These are phyloP conservation scores for Serendipita indica DNA, from an alignment of 768 basidiomycete species.

Conservation along the genomic window DNA sequence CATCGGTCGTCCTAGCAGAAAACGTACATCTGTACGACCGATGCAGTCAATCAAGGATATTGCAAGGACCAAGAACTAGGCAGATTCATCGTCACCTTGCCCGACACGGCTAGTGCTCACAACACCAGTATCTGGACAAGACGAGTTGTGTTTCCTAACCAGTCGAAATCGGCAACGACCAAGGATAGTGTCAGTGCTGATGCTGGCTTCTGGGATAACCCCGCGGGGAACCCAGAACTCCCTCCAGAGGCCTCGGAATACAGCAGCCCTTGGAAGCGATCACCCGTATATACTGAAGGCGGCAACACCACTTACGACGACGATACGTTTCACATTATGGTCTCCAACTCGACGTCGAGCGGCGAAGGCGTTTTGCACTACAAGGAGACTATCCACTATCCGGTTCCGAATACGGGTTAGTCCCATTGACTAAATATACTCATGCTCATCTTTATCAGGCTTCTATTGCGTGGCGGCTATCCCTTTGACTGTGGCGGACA, in stretches of 20 bases:
- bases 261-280: slow-evolving; percentile 35
- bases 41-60: slow-evolving; percentile 52
- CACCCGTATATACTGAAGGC: background rate
- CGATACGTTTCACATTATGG: slow-evolving; percentile 7
- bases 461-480: slow-evolving; percentile 45
- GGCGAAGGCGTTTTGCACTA: slow-evolving; percentile 41
- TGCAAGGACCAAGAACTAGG: slow-evolving; percentile 62
- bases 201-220: slow-evolving; percentile 40
- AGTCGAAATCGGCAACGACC: slow-evolving; percentile 14
- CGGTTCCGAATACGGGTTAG: slow-evolving; percentile 75
- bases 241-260: slow-evolving; percentile 28
- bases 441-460: background rate
- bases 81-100: slow-evolving; percentile 74
- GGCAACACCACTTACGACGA: background rate
- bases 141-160: slow-evolving; percentile 45
- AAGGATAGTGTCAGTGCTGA: background rate
- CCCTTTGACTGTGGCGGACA: slow-evolving; percentile 65
- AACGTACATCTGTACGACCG: slow-evolving; percentile 86
- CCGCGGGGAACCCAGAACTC: slow-evolving; percentile 42
- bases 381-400: slow-evolving; percentile 61
- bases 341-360: slow-evolving; percentile 24
- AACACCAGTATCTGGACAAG: slow-evolving; percentile 83
- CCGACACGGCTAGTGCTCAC: slow-evolving; percentile 42
- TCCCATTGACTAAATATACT: background rate
- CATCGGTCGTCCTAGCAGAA: slow-evolving; percentile 45